Base-by-base conservation (phyloP, 2,329 filamentous ascomycete genomes). In the Didymella lethalis region DNA sequence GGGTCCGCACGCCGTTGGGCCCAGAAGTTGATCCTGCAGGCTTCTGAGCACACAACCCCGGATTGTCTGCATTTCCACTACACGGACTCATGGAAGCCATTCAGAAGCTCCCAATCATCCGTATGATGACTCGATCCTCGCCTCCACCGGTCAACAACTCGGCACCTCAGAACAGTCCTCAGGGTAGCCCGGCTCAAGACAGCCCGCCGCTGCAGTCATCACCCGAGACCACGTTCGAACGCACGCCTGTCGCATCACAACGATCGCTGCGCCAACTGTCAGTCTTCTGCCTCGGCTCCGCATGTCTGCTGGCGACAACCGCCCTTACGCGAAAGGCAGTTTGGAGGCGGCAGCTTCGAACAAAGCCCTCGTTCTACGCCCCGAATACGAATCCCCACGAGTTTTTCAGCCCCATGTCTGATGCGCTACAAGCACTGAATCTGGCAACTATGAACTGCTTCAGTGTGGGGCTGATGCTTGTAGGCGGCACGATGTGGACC, bases 371-470 rank as follows among this genome's bases (percentile, higher is more conserved):
- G 46, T 94, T 90, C 80, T 96, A 90, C 83, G 80, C 86, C 14
- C 86, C 84, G 75, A 86, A 86, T 66, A 77, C 81, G 64, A 76
- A 77, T 31, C 73, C 78, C 5, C 74, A 79, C 48, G 81, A 76
- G 47, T 73, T 77, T 44, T 83, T 86, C 28, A 89, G 89, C 70
- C 88, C 88, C 7, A 84, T 86, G 1, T 75, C 90, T 38, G 89
- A 97, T 63, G 94, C 94, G 0, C 79, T 90, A 32, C 90, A 96
- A 77, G 94, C 94, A 0, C 81, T 99, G 23, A 90, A 89, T 48
- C 81, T 97, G 34, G 95, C 94, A 0, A 97, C 93, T 0, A 84
- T 97, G 67, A 97, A 97, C 69, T 91, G 95, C 12, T 71, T 88
- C 31, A 90, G 88, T 67, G 85, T 95, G 48, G 88, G 84, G 0